Evolutionary conservation across 768 basidiomycete species (phyloP).

Genomic region (Artomyces pyxidatus): DNA sequence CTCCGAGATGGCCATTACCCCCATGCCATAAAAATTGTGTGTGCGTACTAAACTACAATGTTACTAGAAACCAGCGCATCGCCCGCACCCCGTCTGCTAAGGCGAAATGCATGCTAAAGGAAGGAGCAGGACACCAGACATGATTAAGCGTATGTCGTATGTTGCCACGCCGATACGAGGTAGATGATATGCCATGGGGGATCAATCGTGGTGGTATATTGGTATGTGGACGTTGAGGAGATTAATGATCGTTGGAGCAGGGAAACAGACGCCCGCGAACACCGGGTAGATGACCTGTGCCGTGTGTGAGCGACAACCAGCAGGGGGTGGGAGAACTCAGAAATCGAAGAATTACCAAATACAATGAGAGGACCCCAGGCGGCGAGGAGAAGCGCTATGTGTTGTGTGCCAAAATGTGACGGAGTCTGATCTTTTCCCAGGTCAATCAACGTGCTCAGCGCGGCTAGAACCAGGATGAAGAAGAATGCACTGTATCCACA

Average conservation of each 20-base stretch:
- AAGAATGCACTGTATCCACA: slow-evolving; percentile 32
- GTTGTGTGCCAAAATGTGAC: slow-evolving; percentile 55
- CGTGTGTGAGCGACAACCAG: neutral
- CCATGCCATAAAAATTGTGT: too few relatives aligned
- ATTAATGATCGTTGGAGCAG: neutral
- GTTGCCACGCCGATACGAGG: neutral
- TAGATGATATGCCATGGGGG: neutral
- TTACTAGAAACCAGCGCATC: neutral
- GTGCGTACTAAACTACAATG: neutral
- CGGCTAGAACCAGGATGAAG: slow-evolving; percentile 37
- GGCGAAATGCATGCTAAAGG: neutral
- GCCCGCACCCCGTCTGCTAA: neutral
- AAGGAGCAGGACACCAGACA: neutral
- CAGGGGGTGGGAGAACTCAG: neutral
- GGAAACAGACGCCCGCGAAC: slow-evolving; percentile 7
- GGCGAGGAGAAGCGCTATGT: slow-evolving; percentile 48
- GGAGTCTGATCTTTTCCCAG: slow-evolving; percentile 33
- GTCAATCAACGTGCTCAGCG: slow-evolving; percentile 45
- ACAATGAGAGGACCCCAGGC: slow-evolving; percentile 54
- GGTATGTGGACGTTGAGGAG: neutral
- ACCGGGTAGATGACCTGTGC: slow-evolving; percentile 9
- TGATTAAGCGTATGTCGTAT: neutral
- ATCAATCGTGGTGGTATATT: neutral
- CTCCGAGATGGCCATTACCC: too few relatives aligned
- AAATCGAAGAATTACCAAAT: too few relatives aligned